Conservation (phyloP, 495 filamentous ascomycete genomes). For the Annulohypoxylon bovei region DNA sequence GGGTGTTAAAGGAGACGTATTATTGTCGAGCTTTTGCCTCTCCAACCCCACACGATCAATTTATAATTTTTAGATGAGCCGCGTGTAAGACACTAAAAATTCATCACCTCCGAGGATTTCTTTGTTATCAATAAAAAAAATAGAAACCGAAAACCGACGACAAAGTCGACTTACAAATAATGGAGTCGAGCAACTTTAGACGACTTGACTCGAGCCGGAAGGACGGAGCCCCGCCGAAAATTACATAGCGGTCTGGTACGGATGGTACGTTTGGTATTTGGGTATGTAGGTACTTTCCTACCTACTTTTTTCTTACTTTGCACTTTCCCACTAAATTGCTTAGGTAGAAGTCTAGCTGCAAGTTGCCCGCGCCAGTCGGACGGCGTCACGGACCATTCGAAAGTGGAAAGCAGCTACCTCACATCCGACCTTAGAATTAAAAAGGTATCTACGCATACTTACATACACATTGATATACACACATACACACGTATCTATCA, state of each 20-base stretch:
- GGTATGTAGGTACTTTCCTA: too few relatives aligned
- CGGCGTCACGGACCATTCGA: conserved; percentile 26
- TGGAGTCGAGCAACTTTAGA: conserved; percentile 28
- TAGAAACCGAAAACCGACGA: neutral
- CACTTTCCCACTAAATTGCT: neutral
- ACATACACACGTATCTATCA: neutral
- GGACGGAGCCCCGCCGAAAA: conserved; percentile 34
- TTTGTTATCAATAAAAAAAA: conserved; percentile 13
- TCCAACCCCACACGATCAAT: conserved; percentile 35
- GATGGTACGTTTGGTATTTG: neutral
- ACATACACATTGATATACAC: neutral
- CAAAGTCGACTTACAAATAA: conserved; percentile 18
- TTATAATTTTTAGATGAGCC: conserved; percentile 26
- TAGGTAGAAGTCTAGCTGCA: neutral
- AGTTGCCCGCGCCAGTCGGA: conserved; percentile 12
- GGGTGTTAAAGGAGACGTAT: conserved; percentile 25
- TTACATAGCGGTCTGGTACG: conserved; percentile 1
- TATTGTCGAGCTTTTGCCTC: conserved; percentile 10
- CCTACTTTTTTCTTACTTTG: neutral
- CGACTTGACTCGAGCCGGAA: conserved; percentile 40
- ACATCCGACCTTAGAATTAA: conserved; percentile 7
- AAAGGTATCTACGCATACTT: neutral
- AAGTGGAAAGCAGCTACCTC: conserved; percentile 16
- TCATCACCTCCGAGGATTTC: conserved; percentile 5
- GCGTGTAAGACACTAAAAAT: conserved; percentile 9